Evolutionary conservation across 345 rosid species (phyloP).

Genomic region (Euphorbia pulcherrima): DNA sequence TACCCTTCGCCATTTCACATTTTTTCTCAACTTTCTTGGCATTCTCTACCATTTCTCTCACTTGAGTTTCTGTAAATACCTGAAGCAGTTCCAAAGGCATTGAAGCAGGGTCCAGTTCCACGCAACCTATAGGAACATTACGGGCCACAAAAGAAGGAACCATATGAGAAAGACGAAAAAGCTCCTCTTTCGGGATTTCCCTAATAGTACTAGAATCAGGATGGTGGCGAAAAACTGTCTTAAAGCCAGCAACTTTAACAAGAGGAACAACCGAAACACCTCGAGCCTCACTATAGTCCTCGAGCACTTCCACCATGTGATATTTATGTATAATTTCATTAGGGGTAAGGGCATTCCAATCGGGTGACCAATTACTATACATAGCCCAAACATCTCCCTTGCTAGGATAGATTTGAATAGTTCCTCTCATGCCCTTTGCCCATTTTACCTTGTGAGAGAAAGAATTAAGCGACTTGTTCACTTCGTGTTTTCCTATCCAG

Average conservation of each 20-base stretch:
- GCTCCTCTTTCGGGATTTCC: constrained; percentile 23
- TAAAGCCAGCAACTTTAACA: constrained; percentile 28
- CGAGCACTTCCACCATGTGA: constrained; percentile 27
- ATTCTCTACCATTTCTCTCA: constrained; percentile 7
- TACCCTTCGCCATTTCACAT: neutral
- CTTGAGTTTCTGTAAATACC: constrained; percentile 12
- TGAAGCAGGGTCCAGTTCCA: constrained; percentile 30
- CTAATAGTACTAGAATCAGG: constrained; percentile 5
- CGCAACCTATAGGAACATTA: constrained; percentile 17
- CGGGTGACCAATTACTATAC: constrained; percentile 55
- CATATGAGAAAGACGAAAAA: constrained; percentile 23
- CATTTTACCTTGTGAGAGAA: constrained; percentile 63
- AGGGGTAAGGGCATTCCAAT: constrained; percentile 46
- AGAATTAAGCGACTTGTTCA: constrained; percentile 38
- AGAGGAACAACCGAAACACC: constrained; percentile 20
- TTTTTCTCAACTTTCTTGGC: constrained; percentile 9
- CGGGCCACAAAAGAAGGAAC: constrained; percentile 17
- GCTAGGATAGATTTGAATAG: constrained; percentile 47
- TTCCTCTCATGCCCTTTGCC: constrained; percentile 48
- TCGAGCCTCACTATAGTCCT: constrained; percentile 16
- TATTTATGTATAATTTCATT: constrained; percentile 38
- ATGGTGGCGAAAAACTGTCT: constrained; percentile 20
- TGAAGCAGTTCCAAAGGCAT: constrained; percentile 24
- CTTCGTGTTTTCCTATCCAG: constrained; percentile 42
- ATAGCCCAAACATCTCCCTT: constrained; percentile 63